A percentile compares a stretch with the other conserved stretches of the same genome.
phyloP scores from a whole-genome alignment of 2,329 filamentous ascomycete species.

The Stromatinia cepivora region DNA sequence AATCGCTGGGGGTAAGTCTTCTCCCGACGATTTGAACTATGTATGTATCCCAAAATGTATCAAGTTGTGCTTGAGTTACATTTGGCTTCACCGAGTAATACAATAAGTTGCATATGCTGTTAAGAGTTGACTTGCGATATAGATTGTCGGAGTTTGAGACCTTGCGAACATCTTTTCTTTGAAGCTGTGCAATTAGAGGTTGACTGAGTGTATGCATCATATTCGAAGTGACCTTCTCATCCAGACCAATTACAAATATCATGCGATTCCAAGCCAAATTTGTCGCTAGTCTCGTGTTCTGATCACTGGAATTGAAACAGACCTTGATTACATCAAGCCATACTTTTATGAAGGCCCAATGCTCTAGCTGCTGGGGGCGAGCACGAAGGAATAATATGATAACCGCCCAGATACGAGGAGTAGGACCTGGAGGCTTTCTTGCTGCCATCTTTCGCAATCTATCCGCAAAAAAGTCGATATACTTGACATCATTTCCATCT shows the following conservation, averaged over 20 bases:
- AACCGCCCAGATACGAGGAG: constrained; percentile 88
- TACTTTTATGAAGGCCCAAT: constrained; percentile 70
- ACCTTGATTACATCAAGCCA: constrained; percentile 80
- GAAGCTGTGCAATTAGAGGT: constrained; percentile 68
- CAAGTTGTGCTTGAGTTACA: constrained; percentile 63
- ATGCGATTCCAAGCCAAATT: constrained; percentile 86
- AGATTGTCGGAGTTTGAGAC: constrained; percentile 48
- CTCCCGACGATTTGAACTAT: constrained; percentile 64
- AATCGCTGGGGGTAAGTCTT: constrained; percentile 48
- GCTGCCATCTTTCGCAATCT: constrained; percentile 69
- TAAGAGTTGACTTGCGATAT: constrained; percentile 60
- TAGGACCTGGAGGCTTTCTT: constrained; percentile 60
- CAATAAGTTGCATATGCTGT: constrained; percentile 75
- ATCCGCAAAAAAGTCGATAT: constrained; percentile 68
- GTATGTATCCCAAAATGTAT: constrained; percentile 76
- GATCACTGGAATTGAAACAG: constrained; percentile 80
- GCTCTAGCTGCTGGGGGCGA: constrained; percentile 56
- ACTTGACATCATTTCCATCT: constrained; percentile 45
- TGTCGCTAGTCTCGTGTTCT: constrained; percentile 69
- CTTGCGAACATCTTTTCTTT: constrained; percentile 56
- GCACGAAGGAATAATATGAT: constrained; percentile 73
- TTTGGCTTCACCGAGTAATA: constrained; percentile 81
- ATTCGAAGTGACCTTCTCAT: constrained; percentile 54
- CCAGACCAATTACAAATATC: constrained; percentile 69
- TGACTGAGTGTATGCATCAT: constrained; percentile 65